Evolutionary conservation across 805 yeast genomes (phyloP).

Genomic region (Ogataea ganodermae): DNA sequence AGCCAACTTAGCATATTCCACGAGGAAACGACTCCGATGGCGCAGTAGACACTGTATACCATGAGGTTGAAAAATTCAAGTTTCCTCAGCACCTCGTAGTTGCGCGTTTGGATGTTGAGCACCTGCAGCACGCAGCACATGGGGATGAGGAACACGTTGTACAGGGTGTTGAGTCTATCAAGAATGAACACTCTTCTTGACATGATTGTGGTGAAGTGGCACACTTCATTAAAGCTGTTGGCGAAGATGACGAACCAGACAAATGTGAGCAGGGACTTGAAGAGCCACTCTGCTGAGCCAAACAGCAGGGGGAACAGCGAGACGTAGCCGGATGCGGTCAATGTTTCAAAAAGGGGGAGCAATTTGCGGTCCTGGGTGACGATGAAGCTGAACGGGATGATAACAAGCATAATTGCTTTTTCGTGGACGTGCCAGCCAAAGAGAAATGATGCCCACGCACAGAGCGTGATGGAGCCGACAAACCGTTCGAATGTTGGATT

Average conservation of each 20-base stretch:
- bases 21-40: conserved; percentile 78
- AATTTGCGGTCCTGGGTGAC: conserved; percentile 71
- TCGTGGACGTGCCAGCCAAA: conserved; percentile 99
- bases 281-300: conserved; percentile 75
- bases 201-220: conserved; percentile 43
- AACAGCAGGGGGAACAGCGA: conserved; percentile 85
- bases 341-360: conserved; percentile 66
- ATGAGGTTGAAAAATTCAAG: conserved; percentile 78
- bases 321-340: conserved; percentile 79
- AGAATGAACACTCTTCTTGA: conserved; percentile 57
- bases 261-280: conserved; percentile 75
- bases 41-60: conserved; percentile 83
- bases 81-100: conserved; percentile 53
- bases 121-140: conserved; percentile 49
- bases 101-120: conserved; percentile 57
- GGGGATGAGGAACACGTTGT: conserved; percentile 66
- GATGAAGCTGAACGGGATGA: conserved; percentile 83
- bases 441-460: conserved; percentile 87
- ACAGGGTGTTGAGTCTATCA: conserved; percentile 69
- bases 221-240: conserved; percentile 70
- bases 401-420: conserved; percentile 88
- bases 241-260: conserved; percentile 84
- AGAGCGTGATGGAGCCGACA: conserved; percentile 79
- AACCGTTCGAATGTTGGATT: conserved; percentile 79
- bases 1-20: conserved; percentile 92